Evolutionary conservation across 371 early-diverging fungal species (phyloP).

Genomic region (Mucor racemosus): DNA sequence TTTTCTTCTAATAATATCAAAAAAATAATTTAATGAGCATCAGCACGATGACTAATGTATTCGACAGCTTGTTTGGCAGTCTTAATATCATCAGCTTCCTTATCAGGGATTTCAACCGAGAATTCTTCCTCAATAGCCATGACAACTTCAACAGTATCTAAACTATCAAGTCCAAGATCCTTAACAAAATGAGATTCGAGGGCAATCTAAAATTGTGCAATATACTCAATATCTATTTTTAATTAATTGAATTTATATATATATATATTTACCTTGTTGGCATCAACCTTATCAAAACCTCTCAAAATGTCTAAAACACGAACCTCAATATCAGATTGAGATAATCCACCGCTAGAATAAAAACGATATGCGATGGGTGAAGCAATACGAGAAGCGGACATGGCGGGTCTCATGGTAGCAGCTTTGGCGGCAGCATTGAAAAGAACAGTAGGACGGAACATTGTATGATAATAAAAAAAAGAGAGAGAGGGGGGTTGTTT

Average conservation of each 20-base stretch:
- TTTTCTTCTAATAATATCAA: neutral
- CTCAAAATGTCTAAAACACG: constrained; percentile 86
- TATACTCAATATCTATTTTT: neutral
- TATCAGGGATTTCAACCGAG: constrained; percentile 95
- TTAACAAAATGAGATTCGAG: constrained; percentile 86
- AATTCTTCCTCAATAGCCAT: constrained; percentile 99
- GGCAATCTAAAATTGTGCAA: constrained; percentile 64
- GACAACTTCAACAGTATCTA: constrained; percentile 97
- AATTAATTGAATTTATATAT: neutral
- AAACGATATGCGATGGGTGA: constrained; percentile 49
- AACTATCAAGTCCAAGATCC: constrained; percentile 94
- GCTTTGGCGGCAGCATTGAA: constrained; percentile 61
- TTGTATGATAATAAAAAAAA: constrained; percentile 10
- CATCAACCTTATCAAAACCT: constrained; percentile 95
- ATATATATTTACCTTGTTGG: constrained; percentile 71
- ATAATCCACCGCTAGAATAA: constrained; percentile 67
- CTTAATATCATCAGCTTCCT: constrained; percentile 95
- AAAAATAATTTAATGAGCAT: constrained; percentile 70
- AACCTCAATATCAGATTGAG: constrained; percentile 71
- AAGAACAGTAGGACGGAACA: constrained; percentile 56
- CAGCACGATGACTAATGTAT: constrained; percentile 76
- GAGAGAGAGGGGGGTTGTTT: neutral
- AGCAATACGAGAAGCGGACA: constrained; percentile 34
- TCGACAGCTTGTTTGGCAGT: constrained; percentile 89
- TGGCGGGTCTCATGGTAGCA: constrained; percentile 27